Evolutionary conservation across 2,329 filamentous ascomycete species (phyloP).

Genomic region (Dactylellina haptotyla): DNA sequence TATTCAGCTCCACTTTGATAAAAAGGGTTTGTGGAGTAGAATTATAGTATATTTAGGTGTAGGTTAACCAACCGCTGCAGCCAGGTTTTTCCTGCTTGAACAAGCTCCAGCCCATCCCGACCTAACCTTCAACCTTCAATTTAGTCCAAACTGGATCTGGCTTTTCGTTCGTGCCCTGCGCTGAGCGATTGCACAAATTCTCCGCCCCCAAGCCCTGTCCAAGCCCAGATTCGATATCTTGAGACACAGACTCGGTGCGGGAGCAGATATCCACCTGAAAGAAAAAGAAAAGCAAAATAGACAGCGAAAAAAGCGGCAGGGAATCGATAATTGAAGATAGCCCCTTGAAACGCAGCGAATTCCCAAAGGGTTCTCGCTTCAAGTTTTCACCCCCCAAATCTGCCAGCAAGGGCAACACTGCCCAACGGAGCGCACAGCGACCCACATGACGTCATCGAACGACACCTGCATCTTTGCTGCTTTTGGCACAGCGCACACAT

Average conservation of each 20-base stretch:
- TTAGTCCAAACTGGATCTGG: constrained; percentile 5
- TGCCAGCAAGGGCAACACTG: constrained; percentile 21
- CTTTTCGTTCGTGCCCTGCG: not conserved
- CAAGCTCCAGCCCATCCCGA: not conserved
- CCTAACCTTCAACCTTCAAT: not conserved
- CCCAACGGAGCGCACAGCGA: not conserved
- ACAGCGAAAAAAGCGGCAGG: constrained; percentile 15
- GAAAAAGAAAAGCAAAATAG: not conserved
- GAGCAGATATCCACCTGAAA: not conserved
- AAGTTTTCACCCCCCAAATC: constrained; percentile 1
- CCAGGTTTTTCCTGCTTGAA: not conserved
- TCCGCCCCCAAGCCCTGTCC: constrained; percentile 1
- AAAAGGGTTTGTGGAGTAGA: constrained; percentile 2
- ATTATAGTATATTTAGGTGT: too few species aligned
- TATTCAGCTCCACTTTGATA: not conserved
- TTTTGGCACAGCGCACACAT: constrained; percentile 5
- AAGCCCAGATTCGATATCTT: constrained; percentile 31
- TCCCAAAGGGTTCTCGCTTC: constrained; percentile 41
- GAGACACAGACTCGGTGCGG: constrained; percentile 27
- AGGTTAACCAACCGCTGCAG: not conserved
- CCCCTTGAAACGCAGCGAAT: constrained; percentile 53
- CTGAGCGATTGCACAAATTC: constrained; percentile 18
- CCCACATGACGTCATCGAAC: constrained; percentile 32
- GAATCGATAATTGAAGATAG: constrained; percentile 37
- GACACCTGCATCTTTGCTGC: constrained; percentile 15